Evolutionary conservation across 805 yeast genomes (phyloP).

Genomic region (Candida schatavii): DNA sequence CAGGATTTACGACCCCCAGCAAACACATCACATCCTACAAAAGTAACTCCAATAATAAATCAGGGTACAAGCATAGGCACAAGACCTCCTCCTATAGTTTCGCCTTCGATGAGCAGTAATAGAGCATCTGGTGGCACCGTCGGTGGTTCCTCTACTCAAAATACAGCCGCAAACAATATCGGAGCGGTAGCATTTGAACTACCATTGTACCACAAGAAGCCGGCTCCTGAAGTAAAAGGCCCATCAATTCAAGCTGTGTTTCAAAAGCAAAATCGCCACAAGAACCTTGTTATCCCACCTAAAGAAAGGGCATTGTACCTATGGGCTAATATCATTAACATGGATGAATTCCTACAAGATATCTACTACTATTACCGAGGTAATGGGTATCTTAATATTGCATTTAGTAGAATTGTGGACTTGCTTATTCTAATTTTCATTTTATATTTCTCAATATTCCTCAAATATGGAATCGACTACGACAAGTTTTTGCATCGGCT

Average conservation of each 20-base stretch:
- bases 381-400: constrained; percentile 79
- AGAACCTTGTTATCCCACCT: constrained; percentile 34
- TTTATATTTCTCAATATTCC: constrained; percentile 71
- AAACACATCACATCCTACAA: constrained; percentile 4
- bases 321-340: constrained; percentile 94
- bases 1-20: not conserved
- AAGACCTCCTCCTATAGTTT: not conserved
- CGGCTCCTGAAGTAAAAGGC: constrained; percentile 4
- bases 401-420: constrained; percentile 63
- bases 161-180: not conserved
- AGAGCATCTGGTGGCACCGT: not conserved
- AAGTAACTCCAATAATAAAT: not conserved
- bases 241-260: constrained; percentile 12
- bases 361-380: constrained; percentile 82
- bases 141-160: not conserved
- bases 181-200: constrained; percentile 6
- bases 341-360: constrained; percentile 82
- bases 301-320: constrained; percentile 83
- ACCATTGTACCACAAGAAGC: constrained; percentile 5
- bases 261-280: constrained; percentile 10
- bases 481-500: constrained; percentile 23
- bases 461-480: constrained; percentile 79
- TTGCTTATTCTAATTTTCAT: constrained; percentile 76
- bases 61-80: not conserved
- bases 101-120: not conserved